These are phyloP conservation scores for Lactarius sanguifluus DNA, from an alignment of 768 basidiomycete genomes.

Conservation along the genomic window DNA sequence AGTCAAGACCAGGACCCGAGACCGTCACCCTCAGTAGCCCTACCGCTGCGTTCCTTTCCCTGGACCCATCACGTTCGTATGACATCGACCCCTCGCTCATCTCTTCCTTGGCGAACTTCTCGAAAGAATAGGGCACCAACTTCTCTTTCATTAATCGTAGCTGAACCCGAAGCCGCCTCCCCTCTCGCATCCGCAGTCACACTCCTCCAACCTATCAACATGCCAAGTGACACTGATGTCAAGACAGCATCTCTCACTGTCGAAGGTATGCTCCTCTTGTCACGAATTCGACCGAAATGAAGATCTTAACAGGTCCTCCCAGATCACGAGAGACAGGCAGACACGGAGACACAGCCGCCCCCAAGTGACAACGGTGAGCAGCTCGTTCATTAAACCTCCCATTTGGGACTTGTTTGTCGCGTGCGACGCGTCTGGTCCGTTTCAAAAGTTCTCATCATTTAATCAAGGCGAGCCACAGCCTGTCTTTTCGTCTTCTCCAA, in stretches of 20 bases:
- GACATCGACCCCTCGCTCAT: conserved; percentile 25
- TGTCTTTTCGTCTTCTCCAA: not conserved
- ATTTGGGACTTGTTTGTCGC: not conserved
- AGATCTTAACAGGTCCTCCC: not conserved
- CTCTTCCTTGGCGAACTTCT: conserved; percentile 18
- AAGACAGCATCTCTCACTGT: not conserved
- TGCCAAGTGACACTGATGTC: conserved; percentile 1
- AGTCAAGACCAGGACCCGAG: not conserved
- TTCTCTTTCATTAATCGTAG: conserved; percentile 27
- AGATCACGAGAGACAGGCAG: conserved; percentile 9
- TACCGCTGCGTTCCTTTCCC: not conserved
- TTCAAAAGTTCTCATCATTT: conserved; percentile 8
- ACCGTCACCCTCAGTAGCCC: not conserved
- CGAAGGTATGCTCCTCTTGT: not conserved
- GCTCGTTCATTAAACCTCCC: not conserved
- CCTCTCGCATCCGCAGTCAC: conserved; percentile 25
- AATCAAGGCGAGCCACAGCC: conserved; percentile 11
- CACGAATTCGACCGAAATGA: not conserved
- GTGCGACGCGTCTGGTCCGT: not conserved
- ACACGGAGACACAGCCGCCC: not conserved
- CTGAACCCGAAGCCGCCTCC: conserved; percentile 19
- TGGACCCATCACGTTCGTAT: conserved; percentile 4
- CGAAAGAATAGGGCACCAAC: conserved; percentile 26
- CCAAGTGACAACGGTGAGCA: conserved; percentile 11
- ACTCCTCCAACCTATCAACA: conserved; percentile 19